Base-by-base conservation (phyloP, 768 basidiomycete species). In the Boletus huronensis region DNA sequence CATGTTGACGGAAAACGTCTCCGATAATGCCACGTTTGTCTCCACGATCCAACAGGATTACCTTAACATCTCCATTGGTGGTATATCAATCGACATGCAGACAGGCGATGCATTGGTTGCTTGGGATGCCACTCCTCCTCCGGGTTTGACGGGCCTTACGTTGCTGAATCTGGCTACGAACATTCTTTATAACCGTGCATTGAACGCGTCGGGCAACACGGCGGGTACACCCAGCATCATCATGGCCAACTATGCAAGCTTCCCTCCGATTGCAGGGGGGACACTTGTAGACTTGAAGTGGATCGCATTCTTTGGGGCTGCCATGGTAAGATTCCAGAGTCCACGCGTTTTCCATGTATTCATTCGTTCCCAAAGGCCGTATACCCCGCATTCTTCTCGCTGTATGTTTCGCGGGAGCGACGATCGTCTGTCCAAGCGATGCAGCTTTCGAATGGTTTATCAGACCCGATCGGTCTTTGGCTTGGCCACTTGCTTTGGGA, bases 401-500 rank as follows among this genome's bases (percentile, higher is more conserved):
- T 92, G 14, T 92, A 92, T 66, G 87, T 89, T 4, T 83, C 87
- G 0, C 78, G 77, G 56, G 90, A 92, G 64, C 80, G 87, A 10
- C 78, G 82, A 2, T 82, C 83, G 2, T 70, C 73, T 42, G 86
- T 91, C 0, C 87, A 90, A 65, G 85, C 88, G 3, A 92, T 91
- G 86, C 89, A 91, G 63, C 73, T 87, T 34, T 87, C 85, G 34
- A 89, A 91, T 65, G 89, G 89, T 1, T 69, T 90, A 26, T 77
- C 83, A 1, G 76, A 89, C 61, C 83, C 87, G 19, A 67, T 82
- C 45, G 87, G 85, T 3, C 72, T 91, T 41, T 90, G 88, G 87
- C 72, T 92, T 3, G 90, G 90, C 3, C 90, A 92, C 69, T 75
- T 90, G 16, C 72, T 87, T 64, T 89, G 87, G 68, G 90, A 92